Percentiles rank a stretch among this genome's conserved stretches.
Conservation (phyloP, 202 grass and related monocot species). For the Cymbopogon flexuosus region DNA sequence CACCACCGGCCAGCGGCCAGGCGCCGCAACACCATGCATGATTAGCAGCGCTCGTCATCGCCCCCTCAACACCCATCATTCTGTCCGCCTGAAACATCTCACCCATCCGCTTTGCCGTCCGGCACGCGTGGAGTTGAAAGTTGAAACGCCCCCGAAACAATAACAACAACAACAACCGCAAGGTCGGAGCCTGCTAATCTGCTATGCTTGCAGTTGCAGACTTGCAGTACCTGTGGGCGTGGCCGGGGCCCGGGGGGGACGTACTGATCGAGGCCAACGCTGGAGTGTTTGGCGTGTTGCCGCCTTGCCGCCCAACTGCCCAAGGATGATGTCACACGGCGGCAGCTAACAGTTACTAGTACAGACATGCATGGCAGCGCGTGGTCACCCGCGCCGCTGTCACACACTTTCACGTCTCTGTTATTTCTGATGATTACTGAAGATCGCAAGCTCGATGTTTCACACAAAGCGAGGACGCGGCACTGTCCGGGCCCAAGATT, state of each 20-base stretch:
- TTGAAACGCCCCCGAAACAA: conserved; percentile 5
- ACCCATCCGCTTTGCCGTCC: background rate
- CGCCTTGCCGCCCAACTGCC: background rate
- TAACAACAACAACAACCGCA: conserved; percentile 18
- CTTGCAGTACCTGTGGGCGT: background rate
- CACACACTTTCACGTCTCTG: background rate
- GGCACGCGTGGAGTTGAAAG: background rate
- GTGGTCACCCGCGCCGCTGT: background rate
- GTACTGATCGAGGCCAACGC: background rate
- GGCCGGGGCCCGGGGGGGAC: no score
- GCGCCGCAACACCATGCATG: conserved; percentile 33
- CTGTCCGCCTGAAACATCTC: conserved; percentile 8
- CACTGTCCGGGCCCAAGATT: conserved; percentile 6
- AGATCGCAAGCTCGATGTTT: background rate
- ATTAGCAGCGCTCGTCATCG: conserved; percentile 36
- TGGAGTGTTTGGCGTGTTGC: background rate
- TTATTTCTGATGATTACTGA: background rate
- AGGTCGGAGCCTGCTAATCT: background rate
- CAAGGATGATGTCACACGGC: background rate
- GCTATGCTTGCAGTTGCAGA: no score
- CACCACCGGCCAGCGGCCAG: background rate
- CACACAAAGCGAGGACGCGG: background rate
- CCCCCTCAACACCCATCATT: conserved; percentile 16
- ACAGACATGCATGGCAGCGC: background rate
- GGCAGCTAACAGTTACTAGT: background rate